Evolutionary conservation across 2,329 filamentous ascomycete genomes (phyloP).

Genomic region (Diaporthe velutina): DNA sequence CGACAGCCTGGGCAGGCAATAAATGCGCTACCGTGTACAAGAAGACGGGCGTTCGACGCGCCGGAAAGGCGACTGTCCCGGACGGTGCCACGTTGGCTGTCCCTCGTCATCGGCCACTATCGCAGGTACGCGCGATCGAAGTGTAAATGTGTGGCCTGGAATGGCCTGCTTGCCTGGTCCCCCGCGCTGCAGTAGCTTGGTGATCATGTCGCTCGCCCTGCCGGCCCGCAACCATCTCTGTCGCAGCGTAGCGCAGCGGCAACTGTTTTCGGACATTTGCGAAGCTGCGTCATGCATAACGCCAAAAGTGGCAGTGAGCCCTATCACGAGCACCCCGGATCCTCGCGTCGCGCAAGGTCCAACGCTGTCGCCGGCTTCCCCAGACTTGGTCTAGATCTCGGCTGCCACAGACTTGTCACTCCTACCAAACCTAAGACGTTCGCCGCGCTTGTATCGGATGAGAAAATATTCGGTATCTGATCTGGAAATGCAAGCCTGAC

Average conservation of each 20-base stretch:
- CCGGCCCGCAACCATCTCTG: slow-evolving; percentile 25
- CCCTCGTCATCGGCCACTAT: slow-evolving; percentile 25
- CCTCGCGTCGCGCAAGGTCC: slow-evolving; percentile 5
- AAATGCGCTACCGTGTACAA: not conserved
- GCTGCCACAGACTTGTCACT: slow-evolving; percentile 5
- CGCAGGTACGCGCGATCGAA: slow-evolving; percentile 32
- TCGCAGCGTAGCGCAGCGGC: slow-evolving; percentile 22
- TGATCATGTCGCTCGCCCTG: slow-evolving; percentile 28
- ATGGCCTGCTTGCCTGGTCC: slow-evolving; percentile 3
- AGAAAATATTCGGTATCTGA: not conserved
- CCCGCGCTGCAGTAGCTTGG: slow-evolving; percentile 25
- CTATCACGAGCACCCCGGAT: slow-evolving; percentile 29
- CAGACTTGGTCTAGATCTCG: slow-evolving; percentile 23
- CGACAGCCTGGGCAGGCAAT: slow-evolving; percentile 2
- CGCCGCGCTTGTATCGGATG: slow-evolving; percentile 22
- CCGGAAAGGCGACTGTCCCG: slow-evolving; percentile 1
- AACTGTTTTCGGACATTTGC: slow-evolving; percentile 27
- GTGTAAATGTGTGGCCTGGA: slow-evolving; percentile 1
- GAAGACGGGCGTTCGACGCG: slow-evolving; percentile 9
- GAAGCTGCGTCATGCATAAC: slow-evolving; percentile 27
- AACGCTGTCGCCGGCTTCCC: slow-evolving; percentile 22
- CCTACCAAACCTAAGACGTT: slow-evolving; percentile 20
- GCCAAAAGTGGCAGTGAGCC: slow-evolving; percentile 31
- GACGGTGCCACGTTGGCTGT: slow-evolving; percentile 30
- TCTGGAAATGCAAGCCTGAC: not conserved